Conservation (phyloP, 768 basidiomycete genomes). For the Paxillus involutus region DNA sequence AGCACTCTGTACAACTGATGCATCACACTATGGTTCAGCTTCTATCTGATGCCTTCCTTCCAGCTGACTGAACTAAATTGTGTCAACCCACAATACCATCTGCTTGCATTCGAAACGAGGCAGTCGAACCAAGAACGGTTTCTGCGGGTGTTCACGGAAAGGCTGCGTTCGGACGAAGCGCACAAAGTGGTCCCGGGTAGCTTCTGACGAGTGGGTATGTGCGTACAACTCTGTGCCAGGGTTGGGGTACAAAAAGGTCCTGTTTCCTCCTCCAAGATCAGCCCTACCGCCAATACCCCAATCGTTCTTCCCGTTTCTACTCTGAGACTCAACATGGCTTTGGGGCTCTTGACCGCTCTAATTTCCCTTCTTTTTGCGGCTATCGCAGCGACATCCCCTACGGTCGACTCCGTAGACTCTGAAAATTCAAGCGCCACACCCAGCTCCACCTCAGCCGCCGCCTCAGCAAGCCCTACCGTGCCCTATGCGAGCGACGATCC, state of each 20-base stretch:
- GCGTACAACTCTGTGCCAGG: background rate
- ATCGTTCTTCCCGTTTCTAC: no score
- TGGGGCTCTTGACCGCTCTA: no score
- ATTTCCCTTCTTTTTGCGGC: no score
- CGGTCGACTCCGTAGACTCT: no score
- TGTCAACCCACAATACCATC: background rate
- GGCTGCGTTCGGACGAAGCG: background rate
- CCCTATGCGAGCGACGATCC: constrained; percentile 41
- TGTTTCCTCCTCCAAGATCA: no score
- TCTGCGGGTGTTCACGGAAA: background rate
- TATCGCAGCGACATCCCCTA: no score
- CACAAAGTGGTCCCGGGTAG: background rate
- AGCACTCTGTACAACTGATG: background rate
- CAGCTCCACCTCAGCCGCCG: constrained; percentile 20
- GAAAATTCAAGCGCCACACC: no score
- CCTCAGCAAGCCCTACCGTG: constrained; percentile 39
- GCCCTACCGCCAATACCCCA: no score
- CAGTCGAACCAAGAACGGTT: background rate
- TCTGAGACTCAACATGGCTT: no score
- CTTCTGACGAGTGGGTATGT: background rate
- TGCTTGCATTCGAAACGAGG: background rate
- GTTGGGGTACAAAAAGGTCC: background rate
- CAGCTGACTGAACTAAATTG: background rate
- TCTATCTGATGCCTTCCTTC: background rate
- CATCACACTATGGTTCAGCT: background rate